Percentiles rank a stretch among this genome's conserved stretches.
Evolutionary conservation across 2,329 filamentous ascomycete species (phyloP).

Genomic region (Aspergillus udagawae): DNA sequence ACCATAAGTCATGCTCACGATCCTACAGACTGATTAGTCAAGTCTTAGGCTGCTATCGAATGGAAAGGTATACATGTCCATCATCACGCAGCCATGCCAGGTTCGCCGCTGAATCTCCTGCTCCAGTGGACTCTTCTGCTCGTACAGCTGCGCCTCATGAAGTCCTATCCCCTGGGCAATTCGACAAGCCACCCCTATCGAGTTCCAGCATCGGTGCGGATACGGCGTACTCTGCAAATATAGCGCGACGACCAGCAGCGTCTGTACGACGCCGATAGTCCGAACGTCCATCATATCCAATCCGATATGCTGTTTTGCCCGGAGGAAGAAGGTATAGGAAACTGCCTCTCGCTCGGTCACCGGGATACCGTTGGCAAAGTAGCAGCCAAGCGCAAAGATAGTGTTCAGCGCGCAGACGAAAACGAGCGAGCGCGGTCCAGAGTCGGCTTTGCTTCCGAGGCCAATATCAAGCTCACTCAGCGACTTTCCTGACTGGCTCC

Average conservation of each 20-base stretch:
- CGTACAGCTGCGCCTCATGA: constrained; percentile 26
- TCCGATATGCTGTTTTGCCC: constrained; percentile 32
- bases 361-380: constrained; percentile 34
- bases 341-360: constrained; percentile 23
- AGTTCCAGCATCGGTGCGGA: constrained; percentile 42
- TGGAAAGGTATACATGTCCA: constrained; percentile 31
- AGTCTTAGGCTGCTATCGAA: not conserved
- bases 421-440: constrained; percentile 32
- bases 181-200: constrained; percentile 41
- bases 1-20: constrained; percentile 39
- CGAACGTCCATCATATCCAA: constrained; percentile 38
- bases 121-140: constrained; percentile 26
- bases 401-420: constrained; percentile 43
- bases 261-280: constrained; percentile 40
- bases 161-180: constrained; percentile 42
- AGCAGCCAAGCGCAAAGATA: constrained; percentile 42
- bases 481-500: constrained; percentile 12
- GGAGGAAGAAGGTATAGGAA: constrained; percentile 32
- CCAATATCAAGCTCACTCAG: constrained; percentile 28
- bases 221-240: constrained; percentile 41
- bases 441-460: constrained; percentile 29
- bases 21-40: constrained; percentile 14
- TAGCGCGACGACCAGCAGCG: constrained; percentile 37
- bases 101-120: constrained; percentile 34
- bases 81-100: constrained; percentile 40